Evolutionary conservation across 768 basidiomycete species (phyloP).

Genomic region (Fomitopsis pulvina): DNA sequence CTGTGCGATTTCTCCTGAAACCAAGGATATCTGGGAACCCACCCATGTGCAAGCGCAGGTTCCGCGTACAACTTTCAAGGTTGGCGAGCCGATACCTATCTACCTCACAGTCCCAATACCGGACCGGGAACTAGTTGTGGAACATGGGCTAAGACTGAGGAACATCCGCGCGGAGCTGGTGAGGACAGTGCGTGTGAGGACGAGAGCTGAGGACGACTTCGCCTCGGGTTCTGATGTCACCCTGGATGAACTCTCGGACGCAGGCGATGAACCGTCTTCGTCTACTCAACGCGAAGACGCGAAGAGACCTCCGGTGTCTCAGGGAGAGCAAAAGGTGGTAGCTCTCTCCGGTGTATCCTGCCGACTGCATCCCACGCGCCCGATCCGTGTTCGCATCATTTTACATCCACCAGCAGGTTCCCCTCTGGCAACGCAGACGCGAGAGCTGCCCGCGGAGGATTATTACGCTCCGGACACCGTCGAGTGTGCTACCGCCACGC

Average conservation of each 20-base stretch:
- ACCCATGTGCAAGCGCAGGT: slow-evolving; percentile 64
- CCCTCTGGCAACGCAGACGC: slow-evolving; percentile 2
- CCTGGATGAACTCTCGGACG: slow-evolving; percentile 4
- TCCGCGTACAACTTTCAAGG: slow-evolving; percentile 63
- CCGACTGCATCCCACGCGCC: slow-evolving; percentile 73
- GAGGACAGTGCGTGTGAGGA: slow-evolving; percentile 51
- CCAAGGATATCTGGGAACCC: slow-evolving; percentile 51
- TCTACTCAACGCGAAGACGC: slow-evolving; percentile 11
- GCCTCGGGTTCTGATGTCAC: not conserved
- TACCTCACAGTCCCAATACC: slow-evolving; percentile 82
- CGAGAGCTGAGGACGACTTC: slow-evolving; percentile 3
- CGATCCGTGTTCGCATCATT: slow-evolving; percentile 74
- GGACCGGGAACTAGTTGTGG: slow-evolving; percentile 54
- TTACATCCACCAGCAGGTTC: slow-evolving; percentile 40
- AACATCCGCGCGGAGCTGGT: slow-evolving; percentile 80
- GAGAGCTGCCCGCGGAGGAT: slow-evolving; percentile 7
- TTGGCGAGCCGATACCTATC: slow-evolving; percentile 69
- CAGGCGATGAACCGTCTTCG: slow-evolving; percentile 16
- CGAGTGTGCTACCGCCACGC: slow-evolving; percentile 72
- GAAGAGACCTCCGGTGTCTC: slow-evolving; percentile 5
- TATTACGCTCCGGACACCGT: slow-evolving; percentile 44
- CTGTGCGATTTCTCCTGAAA: slow-evolving; percentile 55
- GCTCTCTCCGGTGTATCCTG: slow-evolving; percentile 89
- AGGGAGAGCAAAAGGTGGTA: slow-evolving; percentile 44
- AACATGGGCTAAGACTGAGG: slow-evolving; percentile 66